Base-by-base conservation (phyloP, 2,329 filamentous ascomycete species). In the Cladosporium cucumerinum region DNA sequence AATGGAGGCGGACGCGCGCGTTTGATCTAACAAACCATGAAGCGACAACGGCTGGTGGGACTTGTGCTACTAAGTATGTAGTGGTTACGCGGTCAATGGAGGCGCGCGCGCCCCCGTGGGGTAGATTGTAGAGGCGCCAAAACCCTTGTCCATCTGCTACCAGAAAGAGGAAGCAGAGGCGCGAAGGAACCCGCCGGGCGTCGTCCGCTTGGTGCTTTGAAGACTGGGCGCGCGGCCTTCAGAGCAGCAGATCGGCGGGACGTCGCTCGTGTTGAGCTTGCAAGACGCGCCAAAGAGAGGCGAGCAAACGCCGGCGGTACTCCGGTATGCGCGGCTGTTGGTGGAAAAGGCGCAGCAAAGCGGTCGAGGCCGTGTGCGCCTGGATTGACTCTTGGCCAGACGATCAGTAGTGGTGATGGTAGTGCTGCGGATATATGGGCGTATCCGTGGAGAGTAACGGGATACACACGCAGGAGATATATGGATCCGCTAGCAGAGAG, bases 221-320 rank as follows among this genome's bases (percentile, higher is more conserved):
- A 36, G 55, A 46, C 55, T 58, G 23, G 55, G 23, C 55, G 26
- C 26, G 48, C 54, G 36, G 55, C 36, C 51, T 57, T 57, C 55
- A 58, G 5, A 23, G 23, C 36, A 58, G 32, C 34, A 39, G 36
- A 58, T 58, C 55, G 55, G 55, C 55, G 55, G 36, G 36, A 30
- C 34, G 55, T 36, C 32, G 23, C 25, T 46, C 55, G 34, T 58
- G 54, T 39, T 21, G 39, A 10, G 32, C 32, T 34, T 34, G 32
- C 12, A 34, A 54, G 23, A 23, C 39, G 55, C 21, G 34, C 28
- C 55, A 21, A n/a, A 39, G 21, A 28, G 32, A 58, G 55, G 28
- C 55, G 54, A 25, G 26, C 21, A 52, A 30, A 52, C 46, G 58
- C 58, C 58, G 58, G 58, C 46, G 26, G 46, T 25, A 52, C 21